Conservation (phyloP, 2,329 filamentous ascomycete genomes). For the Didymosphaeria variabile region DNA sequence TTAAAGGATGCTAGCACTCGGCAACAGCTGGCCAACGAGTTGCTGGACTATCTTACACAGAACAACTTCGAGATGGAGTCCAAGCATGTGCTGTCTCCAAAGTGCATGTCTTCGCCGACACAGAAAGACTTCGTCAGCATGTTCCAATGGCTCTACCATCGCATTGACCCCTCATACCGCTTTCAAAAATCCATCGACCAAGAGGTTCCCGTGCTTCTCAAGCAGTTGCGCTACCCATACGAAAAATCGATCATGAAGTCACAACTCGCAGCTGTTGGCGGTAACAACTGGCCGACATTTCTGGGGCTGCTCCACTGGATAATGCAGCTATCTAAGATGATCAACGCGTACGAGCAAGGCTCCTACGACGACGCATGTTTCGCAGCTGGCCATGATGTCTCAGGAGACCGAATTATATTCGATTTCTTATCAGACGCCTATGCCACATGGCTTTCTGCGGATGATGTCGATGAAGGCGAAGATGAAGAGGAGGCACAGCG, state of each 20-base stretch:
- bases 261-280: slow-evolving; percentile 91
- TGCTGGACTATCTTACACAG: slow-evolving; percentile 89
- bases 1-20: slow-evolving; percentile 84
- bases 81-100: slow-evolving; percentile 91
- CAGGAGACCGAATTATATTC: slow-evolving; percentile 91
- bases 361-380: slow-evolving; percentile 90
- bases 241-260: slow-evolving; percentile 97
- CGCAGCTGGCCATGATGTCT: slow-evolving; percentile 87
- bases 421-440: slow-evolving; percentile 91
- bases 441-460: slow-evolving; percentile 90
- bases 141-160: slow-evolving; percentile 97
- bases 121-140: slow-evolving; percentile 98
- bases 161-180: slow-evolving; percentile 91
- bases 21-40: slow-evolving; percentile 82
- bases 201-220: slow-evolving; percentile 90
- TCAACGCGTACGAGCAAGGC: slow-evolving; percentile 80
- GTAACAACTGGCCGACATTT: slow-evolving; percentile 97
- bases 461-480: slow-evolving; percentile 74
- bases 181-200: slow-evolving; percentile 96
- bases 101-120: slow-evolving; percentile 90
- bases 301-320: slow-evolving; percentile 96
- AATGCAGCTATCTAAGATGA: slow-evolving; percentile 96
- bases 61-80: slow-evolving; percentile 98
- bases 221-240: slow-evolving; percentile 93
- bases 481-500: slow-evolving; percentile 81